These are phyloP conservation scores for Myxozyma nipponensis DNA, from an alignment of 805 yeast species.

Conservation along the genomic window DNA sequence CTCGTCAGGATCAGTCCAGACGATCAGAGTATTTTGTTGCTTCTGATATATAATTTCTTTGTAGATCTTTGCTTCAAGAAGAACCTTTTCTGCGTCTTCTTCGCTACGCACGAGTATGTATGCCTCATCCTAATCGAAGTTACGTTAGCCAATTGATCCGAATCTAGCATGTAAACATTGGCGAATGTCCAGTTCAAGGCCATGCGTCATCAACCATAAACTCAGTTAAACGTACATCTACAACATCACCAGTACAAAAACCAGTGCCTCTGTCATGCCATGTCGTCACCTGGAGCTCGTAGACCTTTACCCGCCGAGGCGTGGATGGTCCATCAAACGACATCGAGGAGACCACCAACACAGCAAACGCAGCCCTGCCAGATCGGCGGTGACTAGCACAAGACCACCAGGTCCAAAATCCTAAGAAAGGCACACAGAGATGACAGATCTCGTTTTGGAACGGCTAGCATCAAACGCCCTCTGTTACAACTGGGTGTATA, in stretches of 20 bases:
- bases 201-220: neutral
- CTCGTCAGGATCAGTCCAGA: constrained; percentile 80
- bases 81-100: constrained; percentile 51
- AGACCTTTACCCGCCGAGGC: constrained; percentile 87
- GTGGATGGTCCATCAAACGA: constrained; percentile 37
- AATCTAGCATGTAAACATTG: too few relatives aligned
- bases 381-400: too few relatives aligned
- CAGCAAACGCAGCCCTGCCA: too few relatives aligned
- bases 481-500: too few relatives aligned
- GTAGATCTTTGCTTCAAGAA: constrained; percentile 63
- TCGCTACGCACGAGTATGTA: constrained; percentile 72
- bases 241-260: constrained; percentile 69
- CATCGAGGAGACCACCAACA: too few relatives aligned
- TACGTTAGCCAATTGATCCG: neutral
- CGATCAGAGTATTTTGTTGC: constrained; percentile 71
- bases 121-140: constrained; percentile 36
- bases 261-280: constrained; percentile 97
- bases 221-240: constrained; percentile 27
- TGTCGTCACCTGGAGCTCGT: constrained; percentile 69
- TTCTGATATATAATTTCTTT: constrained; percentile 82
- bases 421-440: too few relatives aligned
- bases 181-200: neutral
- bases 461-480: too few relatives aligned
- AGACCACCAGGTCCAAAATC: too few relatives aligned
- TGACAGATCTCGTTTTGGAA: too few relatives aligned